Evolutionary conservation across 305 asterid genomes (phyloP).

Genomic region (Caryopteris hybrid): DNA sequence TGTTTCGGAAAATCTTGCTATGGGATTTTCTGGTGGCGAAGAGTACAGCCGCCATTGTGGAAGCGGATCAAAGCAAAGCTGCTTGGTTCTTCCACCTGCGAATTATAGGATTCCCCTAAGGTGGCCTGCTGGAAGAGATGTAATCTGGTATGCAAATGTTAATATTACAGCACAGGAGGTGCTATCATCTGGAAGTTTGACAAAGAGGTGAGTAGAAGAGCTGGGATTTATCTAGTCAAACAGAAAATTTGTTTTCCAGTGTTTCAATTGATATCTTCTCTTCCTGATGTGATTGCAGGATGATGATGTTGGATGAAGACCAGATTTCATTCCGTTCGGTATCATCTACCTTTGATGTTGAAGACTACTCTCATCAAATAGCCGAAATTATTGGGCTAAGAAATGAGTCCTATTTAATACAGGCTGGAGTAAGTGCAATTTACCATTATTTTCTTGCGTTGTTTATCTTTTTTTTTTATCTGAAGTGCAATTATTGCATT

Average conservation of each 20-base stretch:
- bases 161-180: constrained; percentile 98
- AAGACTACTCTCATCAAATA: constrained; percentile 96
- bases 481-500: constrained; percentile 7
- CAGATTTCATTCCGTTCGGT: constrained; percentile 93
- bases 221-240: constrained; percentile 6
- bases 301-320: constrained; percentile 99
- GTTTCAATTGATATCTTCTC: constrained; percentile 1
- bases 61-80: constrained; percentile 46
- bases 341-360: constrained; percentile 84
- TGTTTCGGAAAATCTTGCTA: constrained; percentile 67
- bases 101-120: constrained; percentile 82
- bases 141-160: constrained; percentile 95
- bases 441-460: not conserved
- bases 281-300: constrained; percentile 43
- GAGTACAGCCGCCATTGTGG: constrained; percentile 77
- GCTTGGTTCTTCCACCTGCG: constrained; percentile 85
- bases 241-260: not conserved
- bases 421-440: constrained; percentile 77
- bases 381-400: constrained; percentile 94
- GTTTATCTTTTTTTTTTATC: not conserved
- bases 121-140: constrained; percentile 95
- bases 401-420: constrained; percentile 73
- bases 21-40: constrained; percentile 63
- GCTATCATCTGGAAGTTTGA: constrained; percentile 87
- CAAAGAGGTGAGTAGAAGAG: constrained; percentile 67